These are phyloP conservation scores for Hymenotorrendiella dingleyae DNA, from an alignment of 2,329 filamentous ascomycete species.

Conservation along the genomic window DNA sequence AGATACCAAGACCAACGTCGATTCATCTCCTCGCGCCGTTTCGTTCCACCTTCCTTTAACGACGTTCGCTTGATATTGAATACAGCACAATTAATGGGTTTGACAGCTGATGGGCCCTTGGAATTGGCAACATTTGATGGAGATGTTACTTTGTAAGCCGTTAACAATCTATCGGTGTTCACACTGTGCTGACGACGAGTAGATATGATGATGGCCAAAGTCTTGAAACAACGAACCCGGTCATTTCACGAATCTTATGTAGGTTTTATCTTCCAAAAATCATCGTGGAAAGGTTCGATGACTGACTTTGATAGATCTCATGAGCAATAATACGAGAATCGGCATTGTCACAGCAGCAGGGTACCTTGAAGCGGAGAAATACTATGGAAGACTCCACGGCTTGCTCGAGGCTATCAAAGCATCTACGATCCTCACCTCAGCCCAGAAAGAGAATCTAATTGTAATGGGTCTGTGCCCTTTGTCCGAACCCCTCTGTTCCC, in stretches of 20 bases:
- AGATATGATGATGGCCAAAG: conserved; percentile 74
- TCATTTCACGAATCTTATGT: conserved; percentile 60
- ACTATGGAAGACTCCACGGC: conserved; percentile 81
- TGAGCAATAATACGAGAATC: conserved; percentile 73
- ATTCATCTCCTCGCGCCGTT: conserved; percentile 83
- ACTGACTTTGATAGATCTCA: conserved; percentile 54
- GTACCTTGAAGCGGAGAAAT: conserved; percentile 80
- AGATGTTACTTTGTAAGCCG: conserved; percentile 75
- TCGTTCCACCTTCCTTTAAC: conserved; percentile 95
- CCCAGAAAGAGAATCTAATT: conserved; percentile 72
- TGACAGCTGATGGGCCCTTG: conserved; percentile 67
- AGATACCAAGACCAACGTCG: conserved; percentile 80
- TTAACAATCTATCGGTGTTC: neutral
- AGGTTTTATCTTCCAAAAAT: conserved; percentile 12
- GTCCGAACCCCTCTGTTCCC: neutral
- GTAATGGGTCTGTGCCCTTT: conserved; percentile 58
- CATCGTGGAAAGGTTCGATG: conserved; percentile 3
- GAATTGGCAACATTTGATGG: conserved; percentile 94
- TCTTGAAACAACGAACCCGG: conserved; percentile 67
- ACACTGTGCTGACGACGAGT: neutral
- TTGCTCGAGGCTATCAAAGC: conserved; percentile 71
- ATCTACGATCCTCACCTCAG: conserved; percentile 51
- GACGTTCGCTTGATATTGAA: conserved; percentile 91
- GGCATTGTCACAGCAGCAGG: conserved; percentile 96
- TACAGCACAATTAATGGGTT: conserved; percentile 87